Evolutionary conservation across 2,329 filamentous ascomycete species (phyloP), one percentile per base, ranked within the genome.

Genomic region (Westerdykella aurantiaca): DNA sequence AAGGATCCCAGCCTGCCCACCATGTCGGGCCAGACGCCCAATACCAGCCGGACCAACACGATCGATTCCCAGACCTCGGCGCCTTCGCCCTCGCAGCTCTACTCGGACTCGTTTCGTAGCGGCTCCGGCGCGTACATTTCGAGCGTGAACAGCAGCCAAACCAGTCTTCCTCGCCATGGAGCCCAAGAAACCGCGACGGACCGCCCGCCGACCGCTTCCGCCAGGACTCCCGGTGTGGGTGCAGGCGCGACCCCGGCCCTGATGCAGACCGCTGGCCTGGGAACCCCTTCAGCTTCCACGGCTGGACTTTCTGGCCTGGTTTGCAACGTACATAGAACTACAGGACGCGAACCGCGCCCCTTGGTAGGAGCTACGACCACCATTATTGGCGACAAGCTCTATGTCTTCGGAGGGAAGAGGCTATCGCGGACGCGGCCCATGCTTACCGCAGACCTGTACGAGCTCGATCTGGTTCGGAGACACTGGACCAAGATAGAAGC

Each of bases 301-400:
- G 73, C 80, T 47, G 80, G 82, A 48, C 63, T 85, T 22, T 84
- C 82, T 5, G 81, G 81, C 4, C 67, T 85, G 45, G 81, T 85
- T 6, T 85, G 82, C 62, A 84, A 83, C 63, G 80, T 85, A 18
- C 79, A 83, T 55, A 73, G 90, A 51, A 97, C 93, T 1, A 97
- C 91, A 0, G 93, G 93, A 31, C 82, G 83, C 49, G 90, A 97
- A 62, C 93, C 93, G 2, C 88, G 87, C 59, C 86, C 93, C 2
- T 74, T 97, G 2, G 93, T 98, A 0, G 93, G 93, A 25, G 91
- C 93, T 5, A 96, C 93, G 0, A 97, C 93, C 0, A 97, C 93
- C 0, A 87, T 97, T 38, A 69, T 98, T 1, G 93, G 91, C 22
- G 93, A 98, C 68, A 96, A 94, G 67, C 76, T 98, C 17, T 98